Evolutionary conservation across 768 basidiomycete genomes (phyloP).

Genomic region (Holtermanniella nyarrowii): DNA sequence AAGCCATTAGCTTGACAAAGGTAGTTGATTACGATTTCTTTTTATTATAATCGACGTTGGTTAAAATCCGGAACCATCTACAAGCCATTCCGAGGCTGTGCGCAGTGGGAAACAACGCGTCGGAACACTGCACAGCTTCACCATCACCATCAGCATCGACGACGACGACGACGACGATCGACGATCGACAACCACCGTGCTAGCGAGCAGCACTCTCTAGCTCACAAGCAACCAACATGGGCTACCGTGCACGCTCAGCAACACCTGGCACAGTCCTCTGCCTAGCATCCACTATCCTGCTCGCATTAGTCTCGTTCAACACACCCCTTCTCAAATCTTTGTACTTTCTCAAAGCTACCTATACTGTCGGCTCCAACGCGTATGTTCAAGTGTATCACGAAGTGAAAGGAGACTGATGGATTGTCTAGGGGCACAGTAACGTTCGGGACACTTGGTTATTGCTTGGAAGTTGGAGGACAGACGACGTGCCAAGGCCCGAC

Average conservation of each 20-base stretch:
- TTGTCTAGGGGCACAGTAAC: slow-evolving; percentile 47
- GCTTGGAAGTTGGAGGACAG: slow-evolving; percentile 42
- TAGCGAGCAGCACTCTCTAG: too few relatives aligned
- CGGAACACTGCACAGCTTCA: not conserved
- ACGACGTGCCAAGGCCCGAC: slow-evolving; percentile 65
- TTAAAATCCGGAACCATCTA: too few relatives aligned
- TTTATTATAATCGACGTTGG: not conserved
- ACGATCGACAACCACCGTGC: not conserved
- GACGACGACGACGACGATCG: not conserved
- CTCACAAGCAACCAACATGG: slow-evolving; percentile 23
- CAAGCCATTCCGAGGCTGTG: too few relatives aligned
- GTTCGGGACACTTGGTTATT: slow-evolving; percentile 87
- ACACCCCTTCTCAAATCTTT: slow-evolving; percentile 82
- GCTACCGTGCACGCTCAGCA: slow-evolving; percentile 55
- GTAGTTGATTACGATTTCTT: not conserved
- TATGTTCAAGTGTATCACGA: slow-evolving; percentile 49
- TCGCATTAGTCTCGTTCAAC: slow-evolving; percentile 79
- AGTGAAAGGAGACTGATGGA: slow-evolving; percentile 40
- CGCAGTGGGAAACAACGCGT: not conserved
- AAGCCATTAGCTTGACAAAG: not conserved
- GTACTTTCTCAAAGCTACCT: slow-evolving; percentile 58
- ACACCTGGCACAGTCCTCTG: slow-evolving; percentile 83
- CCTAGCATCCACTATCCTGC: slow-evolving; percentile 61
- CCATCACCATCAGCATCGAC: not conserved
- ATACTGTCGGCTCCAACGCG: slow-evolving; percentile 8